Conservation (phyloP, 305 asterid genomes). For the Coffea humblotiana region DNA sequence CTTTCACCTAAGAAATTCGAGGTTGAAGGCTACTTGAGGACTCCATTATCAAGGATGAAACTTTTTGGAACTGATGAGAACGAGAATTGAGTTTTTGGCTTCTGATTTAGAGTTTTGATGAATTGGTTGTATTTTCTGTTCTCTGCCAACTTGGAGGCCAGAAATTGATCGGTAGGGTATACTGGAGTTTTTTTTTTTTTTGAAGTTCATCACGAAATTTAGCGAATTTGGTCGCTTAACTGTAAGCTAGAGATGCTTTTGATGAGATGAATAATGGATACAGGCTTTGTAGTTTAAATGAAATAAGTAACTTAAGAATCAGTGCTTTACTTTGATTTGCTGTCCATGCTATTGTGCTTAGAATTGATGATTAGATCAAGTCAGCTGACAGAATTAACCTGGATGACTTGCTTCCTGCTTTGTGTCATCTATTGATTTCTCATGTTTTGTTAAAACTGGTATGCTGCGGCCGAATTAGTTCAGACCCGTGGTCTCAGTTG, state of each 20-base stretch:
- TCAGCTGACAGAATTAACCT: constrained; percentile 1
- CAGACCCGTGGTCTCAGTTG: neutral
- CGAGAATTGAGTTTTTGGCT: constrained; percentile 21
- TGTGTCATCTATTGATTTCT: neutral
- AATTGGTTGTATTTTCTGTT: neutral
- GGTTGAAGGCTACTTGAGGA: constrained; percentile 75
- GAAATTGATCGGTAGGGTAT: neutral
- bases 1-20: constrained; percentile 76
- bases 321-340: neutral
- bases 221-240: neutral
- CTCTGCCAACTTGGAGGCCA: neutral
- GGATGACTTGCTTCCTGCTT: neutral
- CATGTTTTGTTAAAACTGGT: neutral
- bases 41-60: constrained; percentile 80
- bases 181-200: neutral
- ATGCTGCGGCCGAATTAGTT: neutral
- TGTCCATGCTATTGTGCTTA: neutral
- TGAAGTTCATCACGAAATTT: neutral
- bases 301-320: neutral
- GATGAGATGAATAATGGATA: constrained; percentile 12
- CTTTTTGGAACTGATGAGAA: constrained; percentile 59
- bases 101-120: neutral
- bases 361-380: neutral
- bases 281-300: neutral
- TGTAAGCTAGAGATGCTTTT: neutral